A percentile compares a stretch with the other conserved stretches of the same genome.
Conservation (phyloP, 2,329 filamentous ascomycete species). For the Pseudogymnoascus sp. region DNA sequence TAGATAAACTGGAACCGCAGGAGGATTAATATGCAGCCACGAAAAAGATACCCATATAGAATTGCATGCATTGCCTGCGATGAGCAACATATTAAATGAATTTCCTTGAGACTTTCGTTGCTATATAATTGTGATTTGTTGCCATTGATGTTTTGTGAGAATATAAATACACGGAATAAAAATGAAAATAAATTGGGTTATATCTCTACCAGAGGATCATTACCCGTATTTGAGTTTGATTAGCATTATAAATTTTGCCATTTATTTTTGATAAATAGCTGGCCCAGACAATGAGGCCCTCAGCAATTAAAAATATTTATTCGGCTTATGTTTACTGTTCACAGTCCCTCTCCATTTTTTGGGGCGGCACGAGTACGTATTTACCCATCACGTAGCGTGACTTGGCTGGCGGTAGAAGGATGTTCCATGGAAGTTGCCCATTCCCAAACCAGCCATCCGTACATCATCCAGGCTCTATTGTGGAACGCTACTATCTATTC, state of each 20-base stretch:
- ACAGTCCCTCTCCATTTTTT: too few relatives aligned
- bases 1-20: slow-evolving; percentile 1
- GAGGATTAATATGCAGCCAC: not conserved
- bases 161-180: not conserved
- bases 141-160: not conserved
- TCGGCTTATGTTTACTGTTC: too few relatives aligned
- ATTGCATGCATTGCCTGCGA: not conserved
- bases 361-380: not conserved
- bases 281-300: not conserved
- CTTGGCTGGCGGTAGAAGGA: not conserved
- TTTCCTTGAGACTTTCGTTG: not conserved
- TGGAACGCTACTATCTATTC: not conserved
- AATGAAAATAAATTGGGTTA: not conserved
- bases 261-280: not conserved
- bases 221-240: too few relatives aligned
- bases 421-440: slow-evolving; percentile 1
- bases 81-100: slow-evolving; percentile 3
- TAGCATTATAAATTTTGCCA: too few relatives aligned
- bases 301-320: too few relatives aligned
- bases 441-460: slow-evolving; percentile 1
- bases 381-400: not conserved
- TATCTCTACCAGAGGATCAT: not conserved
- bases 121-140: not conserved
- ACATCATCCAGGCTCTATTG: slow-evolving; percentile 4
- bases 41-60: slow-evolving; percentile 6